Evolutionary conservation across 23 red algal species (phyloP), one percentile per base, ranked within the genome.

Genomic region (Agarophyton chilense): DNA sequence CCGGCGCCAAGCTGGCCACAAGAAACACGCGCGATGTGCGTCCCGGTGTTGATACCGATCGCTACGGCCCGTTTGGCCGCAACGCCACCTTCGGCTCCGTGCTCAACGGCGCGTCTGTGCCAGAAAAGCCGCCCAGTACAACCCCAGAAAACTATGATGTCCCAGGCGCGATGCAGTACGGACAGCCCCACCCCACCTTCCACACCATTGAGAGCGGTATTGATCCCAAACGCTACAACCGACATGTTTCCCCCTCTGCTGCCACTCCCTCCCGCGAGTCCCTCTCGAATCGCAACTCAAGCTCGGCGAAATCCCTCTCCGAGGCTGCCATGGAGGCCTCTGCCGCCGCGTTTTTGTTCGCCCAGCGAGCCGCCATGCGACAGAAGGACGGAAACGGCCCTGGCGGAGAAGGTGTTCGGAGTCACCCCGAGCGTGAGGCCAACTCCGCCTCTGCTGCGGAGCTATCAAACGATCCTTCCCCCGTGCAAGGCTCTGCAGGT

Each of bases 41-140:
- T 42, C 91, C 92, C n/a, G 95, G 95, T 22, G 79, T 83, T 11
- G 73, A 98, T 68, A 92, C 95, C 0, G 95, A 98, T 67, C 83
- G 78, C 42, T 98, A 98, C 71, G 95, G 91, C 21, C 88, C 88
- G 13, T 67, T 74, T 18, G 88, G 88, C 22, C n/a, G 18, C 13
- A 45, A 66, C 35, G 80, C 80, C 6, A 51, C 57, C 4, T 84
- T 84, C 25, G 54, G 77, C 54, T 10, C 51, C 21, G 12, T 32
- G 8, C 12, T 0, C 26, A 39, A 51, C 80, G 55, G 49, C 18
- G 46, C 26, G 34, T 25, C 26, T 14, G 60, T 71, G 7, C 61
- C 57, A 18, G 36, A 72, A 10, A 72, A 40, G 16, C 65, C 35
- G 2, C 21, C 45, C 45, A 42, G 44, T 33, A 26, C 19, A 9